Evolutionary conservation across 192 early-diverging fungal genomes (phyloP), one percentile per base, ranked within the genome.

Genomic region (Dissophora ornata): DNA sequence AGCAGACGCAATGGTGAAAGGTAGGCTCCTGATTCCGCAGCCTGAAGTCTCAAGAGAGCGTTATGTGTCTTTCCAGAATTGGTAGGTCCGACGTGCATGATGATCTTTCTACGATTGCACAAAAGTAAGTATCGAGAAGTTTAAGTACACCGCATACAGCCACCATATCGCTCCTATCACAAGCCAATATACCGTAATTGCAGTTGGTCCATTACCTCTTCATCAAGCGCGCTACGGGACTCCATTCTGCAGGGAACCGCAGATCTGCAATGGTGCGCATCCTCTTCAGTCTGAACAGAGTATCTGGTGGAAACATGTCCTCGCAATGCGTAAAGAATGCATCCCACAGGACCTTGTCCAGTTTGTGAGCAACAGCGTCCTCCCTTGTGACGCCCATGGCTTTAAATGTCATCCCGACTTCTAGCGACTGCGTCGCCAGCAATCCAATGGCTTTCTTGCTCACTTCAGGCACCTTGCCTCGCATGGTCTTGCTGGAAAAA

Each of bases 41-140:
- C 46, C 53, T 89, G 79, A 34, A 99, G 86, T 30, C 90, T 84
- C 63, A 92, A 54, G 13, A 99, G 70, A 8, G 97, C 97, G 32
- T 86, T 83, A 78, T 97, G 91, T 2, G 97, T 99, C 69, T 99
- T 99, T 68, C 97, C 97, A 22, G 93, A 95, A 81, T 99, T 99
- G 7, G 97, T 99, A 36, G 97, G 97, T 8, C 97, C 97, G 22
- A 99, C 92, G 64, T 99, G 96, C 81, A 97, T 85, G 29, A 95
- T 86, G 52, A 99, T 94, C 28, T 89, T 91, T 28, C 93, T 91
- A 63, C 13, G 18, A 40, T 19, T 18, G n/a, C 36, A 38, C 5
- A 38, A 59, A 9, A n/a, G 21, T 44, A 19, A 52, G 25, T 32
- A 13, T 47, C 21, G 24, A 45, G 32, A 36, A n/a, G n/a, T n/a